Conservation (phyloP, 495 filamentous ascomycete genomes). For the Cercophora sp. region DNA sequence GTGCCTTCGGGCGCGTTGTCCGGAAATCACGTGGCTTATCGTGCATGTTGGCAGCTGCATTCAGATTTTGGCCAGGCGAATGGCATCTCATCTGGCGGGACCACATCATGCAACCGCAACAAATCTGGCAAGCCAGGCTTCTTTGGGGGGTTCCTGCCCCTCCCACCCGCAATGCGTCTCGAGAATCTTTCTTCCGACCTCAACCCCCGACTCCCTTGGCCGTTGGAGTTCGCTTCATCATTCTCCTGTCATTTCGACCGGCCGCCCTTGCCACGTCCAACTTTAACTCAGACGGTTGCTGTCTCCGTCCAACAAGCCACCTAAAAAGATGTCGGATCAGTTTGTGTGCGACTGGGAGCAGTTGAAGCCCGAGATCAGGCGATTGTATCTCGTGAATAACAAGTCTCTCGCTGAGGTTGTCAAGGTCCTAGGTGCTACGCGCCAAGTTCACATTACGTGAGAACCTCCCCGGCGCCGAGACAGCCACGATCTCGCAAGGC, state of each 20-base stretch:
- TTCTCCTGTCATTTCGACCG: too few species aligned
- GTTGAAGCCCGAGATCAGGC: not conserved
- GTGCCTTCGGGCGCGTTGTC: not conserved
- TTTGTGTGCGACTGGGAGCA: not conserved
- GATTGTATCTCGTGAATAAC: not conserved
- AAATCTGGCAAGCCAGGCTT: not conserved
- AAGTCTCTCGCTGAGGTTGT: not conserved
- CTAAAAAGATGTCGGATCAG: not conserved
- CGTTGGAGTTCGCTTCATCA: too few species aligned
- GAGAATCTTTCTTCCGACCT: too few species aligned
- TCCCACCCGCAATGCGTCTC: too few species aligned
- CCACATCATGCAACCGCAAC: not conserved
- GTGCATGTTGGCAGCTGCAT: not conserved
- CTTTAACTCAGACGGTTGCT: not conserved
- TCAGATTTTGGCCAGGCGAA: not conserved
- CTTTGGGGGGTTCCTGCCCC: not conserved
- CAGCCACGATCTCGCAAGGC: not conserved
- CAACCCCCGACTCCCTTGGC: too few species aligned
- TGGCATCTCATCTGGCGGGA: not conserved
- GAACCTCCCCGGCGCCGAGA: not conserved
- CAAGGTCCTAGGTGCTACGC: not conserved
- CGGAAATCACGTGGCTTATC: not conserved
- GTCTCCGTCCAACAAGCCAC: not conserved
- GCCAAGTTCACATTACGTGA: not conserved
- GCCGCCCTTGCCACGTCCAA: too few species aligned